phyloP scores from a whole-genome alignment of 1,284 basidiomycete genomes.

The Porogramme epimiltina region DNA sequence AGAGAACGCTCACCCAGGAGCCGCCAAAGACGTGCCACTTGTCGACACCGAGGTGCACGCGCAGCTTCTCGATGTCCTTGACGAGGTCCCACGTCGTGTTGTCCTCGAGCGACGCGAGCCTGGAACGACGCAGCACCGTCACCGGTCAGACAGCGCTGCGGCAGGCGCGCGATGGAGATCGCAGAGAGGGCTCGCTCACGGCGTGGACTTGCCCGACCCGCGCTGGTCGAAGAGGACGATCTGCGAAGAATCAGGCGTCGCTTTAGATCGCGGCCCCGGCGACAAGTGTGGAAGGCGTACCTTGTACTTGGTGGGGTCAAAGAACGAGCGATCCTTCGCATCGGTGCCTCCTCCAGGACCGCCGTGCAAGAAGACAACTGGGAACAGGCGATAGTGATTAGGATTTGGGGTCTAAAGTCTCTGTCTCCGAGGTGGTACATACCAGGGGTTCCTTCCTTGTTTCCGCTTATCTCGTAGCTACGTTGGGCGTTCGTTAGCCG shows the following conservation, averaged over 20 bases:
- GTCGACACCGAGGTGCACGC: constrained; percentile 67
- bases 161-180: background rate
- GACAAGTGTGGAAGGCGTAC: constrained; percentile 31
- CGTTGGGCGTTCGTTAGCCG: background rate
- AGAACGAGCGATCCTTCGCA: constrained; percentile 72
- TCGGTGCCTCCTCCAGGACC: constrained; percentile 79
- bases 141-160: constrained; percentile 40
- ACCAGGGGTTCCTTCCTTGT: constrained; percentile 77
- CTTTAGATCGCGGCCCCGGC: too few species aligned
- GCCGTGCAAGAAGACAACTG: constrained; percentile 85
- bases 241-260: constrained; percentile 33
- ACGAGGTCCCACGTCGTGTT: constrained; percentile 97
- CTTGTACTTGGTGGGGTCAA: constrained; percentile 85
- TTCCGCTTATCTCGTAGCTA: constrained; percentile 84
- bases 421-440: constrained; percentile 15
- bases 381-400: background rate
- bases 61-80: constrained; percentile 83
- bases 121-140: background rate
- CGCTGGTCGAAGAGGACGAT: constrained; percentile 85
- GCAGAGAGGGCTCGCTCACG: constrained; percentile 45
- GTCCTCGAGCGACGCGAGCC: constrained; percentile 68
- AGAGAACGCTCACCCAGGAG: constrained; percentile 66
- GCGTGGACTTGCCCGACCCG: constrained; percentile 84
- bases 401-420: background rate
- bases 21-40: constrained; percentile 94